Conservation (phyloP, 768 basidiomycete genomes). For the Tulasnella sp. region DNA sequence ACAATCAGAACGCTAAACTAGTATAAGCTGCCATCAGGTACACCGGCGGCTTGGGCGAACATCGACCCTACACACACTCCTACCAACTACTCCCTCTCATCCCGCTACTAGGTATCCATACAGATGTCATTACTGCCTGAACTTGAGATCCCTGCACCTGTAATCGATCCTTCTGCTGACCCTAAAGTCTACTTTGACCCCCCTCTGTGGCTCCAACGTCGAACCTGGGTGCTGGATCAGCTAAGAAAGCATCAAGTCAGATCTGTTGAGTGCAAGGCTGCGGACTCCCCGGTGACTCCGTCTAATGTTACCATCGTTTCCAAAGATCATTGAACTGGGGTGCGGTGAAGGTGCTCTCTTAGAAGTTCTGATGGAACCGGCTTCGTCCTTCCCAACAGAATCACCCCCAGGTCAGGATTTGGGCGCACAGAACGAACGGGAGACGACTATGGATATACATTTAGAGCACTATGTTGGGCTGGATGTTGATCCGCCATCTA, state of each 20-base stretch:
- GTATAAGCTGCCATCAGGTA: no score
- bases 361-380: constrained; percentile 56
- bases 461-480: constrained; percentile 50
- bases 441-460: constrained; percentile 37
- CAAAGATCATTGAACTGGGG: constrained; percentile 59
- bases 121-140: no score
- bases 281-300: no score
- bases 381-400: constrained; percentile 54
- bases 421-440: constrained; percentile 14
- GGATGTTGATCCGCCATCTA: constrained; percentile 47
- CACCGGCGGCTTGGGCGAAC: no score
- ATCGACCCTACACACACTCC: no score
- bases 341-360: constrained; percentile 77
- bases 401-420: constrained; percentile 21
- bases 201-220: constrained; percentile 53
- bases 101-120: no score
- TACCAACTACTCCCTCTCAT: no score
- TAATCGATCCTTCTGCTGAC: no score
- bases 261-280: constrained; percentile 32
- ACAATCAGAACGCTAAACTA: no score
- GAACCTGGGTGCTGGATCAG: constrained; percentile 59
- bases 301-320: not conserved
- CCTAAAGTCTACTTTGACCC: constrained; percentile 51
- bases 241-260: constrained; percentile 47
- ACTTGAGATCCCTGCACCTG: no score